Evolutionary conservation across 192 early-diverging fungal species (phyloP).

Genomic region (Allomyces arbusculus): DNA sequence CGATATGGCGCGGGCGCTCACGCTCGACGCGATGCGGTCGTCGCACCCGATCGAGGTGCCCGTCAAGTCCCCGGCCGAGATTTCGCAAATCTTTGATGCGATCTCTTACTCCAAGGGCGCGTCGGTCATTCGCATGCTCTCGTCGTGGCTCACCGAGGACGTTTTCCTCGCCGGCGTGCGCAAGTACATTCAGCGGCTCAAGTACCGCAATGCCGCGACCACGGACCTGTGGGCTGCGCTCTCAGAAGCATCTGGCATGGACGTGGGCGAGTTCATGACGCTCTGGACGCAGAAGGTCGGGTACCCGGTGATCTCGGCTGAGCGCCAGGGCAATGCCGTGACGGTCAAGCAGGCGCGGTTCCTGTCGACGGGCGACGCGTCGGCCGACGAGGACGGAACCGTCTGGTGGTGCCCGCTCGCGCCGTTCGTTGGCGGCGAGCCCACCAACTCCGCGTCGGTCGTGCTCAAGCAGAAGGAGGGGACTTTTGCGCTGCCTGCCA

Average conservation of each 20-base stretch:
- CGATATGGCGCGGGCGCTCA: slow-evolving; percentile 39
- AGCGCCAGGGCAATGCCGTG: slow-evolving; percentile 25
- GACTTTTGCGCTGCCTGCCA: slow-evolving; percentile 8
- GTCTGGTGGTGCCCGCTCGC: slow-evolving; percentile 48
- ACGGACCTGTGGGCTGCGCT: slow-evolving; percentile 57
- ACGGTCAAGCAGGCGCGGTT: slow-evolving; percentile 44
- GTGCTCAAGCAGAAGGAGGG: slow-evolving; percentile 18
- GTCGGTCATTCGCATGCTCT: slow-evolving; percentile 63
- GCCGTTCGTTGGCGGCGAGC: not conserved
- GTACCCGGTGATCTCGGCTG: slow-evolving; percentile 42
- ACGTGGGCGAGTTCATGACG: slow-evolving; percentile 48
- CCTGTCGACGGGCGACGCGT: slow-evolving; percentile 34
- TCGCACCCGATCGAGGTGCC: slow-evolving; percentile 68
- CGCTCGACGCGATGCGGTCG: slow-evolving; percentile 51
- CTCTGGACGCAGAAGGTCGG: slow-evolving; percentile 50
- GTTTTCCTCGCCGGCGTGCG: slow-evolving; percentile 26
- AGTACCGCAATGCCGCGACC: slow-evolving; percentile 50
- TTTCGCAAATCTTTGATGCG: slow-evolving; percentile 70
- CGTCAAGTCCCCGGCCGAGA: slow-evolving; percentile 44
- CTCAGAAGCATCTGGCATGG: slow-evolving; percentile 31
- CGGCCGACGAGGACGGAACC: slow-evolving; percentile 33
- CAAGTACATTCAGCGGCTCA: slow-evolving; percentile 41
- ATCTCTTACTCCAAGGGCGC: slow-evolving; percentile 70
- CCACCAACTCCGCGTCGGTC: not conserved
- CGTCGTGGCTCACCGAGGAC: slow-evolving; percentile 27